These are phyloP conservation scores for Cryomyces minteri DNA, from an alignment of 495 filamentous ascomycete species.

Conservation along the genomic window DNA sequence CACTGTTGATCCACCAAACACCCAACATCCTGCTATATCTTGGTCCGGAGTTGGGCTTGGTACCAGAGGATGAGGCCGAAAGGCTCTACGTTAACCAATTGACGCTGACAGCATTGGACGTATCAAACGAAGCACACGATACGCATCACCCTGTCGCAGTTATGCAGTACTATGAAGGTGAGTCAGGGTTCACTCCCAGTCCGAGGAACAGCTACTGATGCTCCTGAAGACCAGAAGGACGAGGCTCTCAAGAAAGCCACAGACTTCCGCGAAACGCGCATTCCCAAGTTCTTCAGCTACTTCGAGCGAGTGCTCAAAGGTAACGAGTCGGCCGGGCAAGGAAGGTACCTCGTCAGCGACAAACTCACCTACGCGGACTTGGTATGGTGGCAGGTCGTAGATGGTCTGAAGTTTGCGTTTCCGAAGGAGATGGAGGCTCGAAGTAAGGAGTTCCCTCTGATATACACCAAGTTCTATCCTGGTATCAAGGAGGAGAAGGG, in stretches of 20 bases:
- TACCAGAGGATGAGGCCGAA: conserved; percentile 23
- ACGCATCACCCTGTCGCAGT: conserved; percentile 44
- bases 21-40: conserved; percentile 47
- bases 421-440: conserved; percentile 37
- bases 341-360: conserved; percentile 38
- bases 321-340: conserved; percentile 27
- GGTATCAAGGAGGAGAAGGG: conserved; percentile 32
- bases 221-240: conserved; percentile 33
- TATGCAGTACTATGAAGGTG: conserved; percentile 36
- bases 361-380: conserved; percentile 46
- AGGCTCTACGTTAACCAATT: conserved; percentile 35
- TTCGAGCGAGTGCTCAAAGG: conserved; percentile 40
- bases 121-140: conserved; percentile 48
- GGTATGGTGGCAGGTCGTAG: conserved; percentile 44
- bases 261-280: conserved; percentile 34
- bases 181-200: neutral
- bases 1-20: conserved; percentile 39
- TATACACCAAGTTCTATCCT: conserved; percentile 36
- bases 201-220: too few species aligned
- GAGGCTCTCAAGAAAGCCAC: conserved; percentile 31
- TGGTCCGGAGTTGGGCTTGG: conserved; percentile 32
- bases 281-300: conserved; percentile 48
- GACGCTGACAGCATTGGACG: conserved; percentile 47
- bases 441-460: conserved; percentile 23
- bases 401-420: conserved; percentile 38